Percentiles rank a stretch among this genome's conserved stretches.
Conservation (phyloP, 768 basidiomycete genomes). For the Macrolepiota albuminosa region DNA sequence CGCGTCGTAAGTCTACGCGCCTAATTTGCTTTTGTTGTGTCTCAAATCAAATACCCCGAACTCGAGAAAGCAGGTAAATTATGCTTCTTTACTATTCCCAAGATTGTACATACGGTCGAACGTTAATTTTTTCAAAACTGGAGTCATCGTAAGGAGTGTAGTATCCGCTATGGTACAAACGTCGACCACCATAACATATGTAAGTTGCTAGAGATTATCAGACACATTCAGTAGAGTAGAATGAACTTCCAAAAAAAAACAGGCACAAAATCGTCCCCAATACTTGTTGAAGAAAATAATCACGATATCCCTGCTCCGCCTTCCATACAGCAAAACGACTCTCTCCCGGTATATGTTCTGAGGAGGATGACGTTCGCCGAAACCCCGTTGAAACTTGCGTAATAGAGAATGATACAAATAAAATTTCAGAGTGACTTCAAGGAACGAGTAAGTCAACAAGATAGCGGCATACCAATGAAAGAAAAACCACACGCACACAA, state of each 20-base stretch:
- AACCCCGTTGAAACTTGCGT: slow-evolving; percentile 4
- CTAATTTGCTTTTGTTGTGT: slow-evolving; percentile 1
- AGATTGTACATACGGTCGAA: slow-evolving; percentile 7
- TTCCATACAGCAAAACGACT: slow-evolving; percentile 4
- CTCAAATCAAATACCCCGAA: background rate
- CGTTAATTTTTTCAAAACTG: background rate
- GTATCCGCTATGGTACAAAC: slow-evolving; percentile 17
- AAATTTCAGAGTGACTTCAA: slow-evolving; percentile 1
- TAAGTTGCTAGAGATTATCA: slow-evolving; percentile 15
- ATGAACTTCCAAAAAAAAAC: slow-evolving; percentile 14
- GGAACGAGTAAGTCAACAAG: background rate
- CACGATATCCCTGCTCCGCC: slow-evolving; percentile 8
- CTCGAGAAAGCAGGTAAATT: background rate
- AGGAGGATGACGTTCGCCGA: background rate
- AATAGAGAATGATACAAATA: slow-evolving; percentile 9
- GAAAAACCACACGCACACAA: slow-evolving; percentile 5
- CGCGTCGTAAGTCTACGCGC: slow-evolving; percentile 8
- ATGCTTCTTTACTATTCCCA: slow-evolving; percentile 1
- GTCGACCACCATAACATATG: slow-evolving; percentile 7
- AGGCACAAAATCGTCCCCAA: slow-evolving; percentile 12
- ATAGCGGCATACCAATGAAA: background rate
- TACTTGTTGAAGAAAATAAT: slow-evolving; percentile 12
- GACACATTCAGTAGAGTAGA: slow-evolving; percentile 12
- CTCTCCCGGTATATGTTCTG: slow-evolving; percentile 4
- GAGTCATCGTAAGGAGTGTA: slow-evolving; percentile 5